phyloP scores from a whole-genome alignment of 768 basidiomycete genomes.

The Boletus tylopilopsis region DNA sequence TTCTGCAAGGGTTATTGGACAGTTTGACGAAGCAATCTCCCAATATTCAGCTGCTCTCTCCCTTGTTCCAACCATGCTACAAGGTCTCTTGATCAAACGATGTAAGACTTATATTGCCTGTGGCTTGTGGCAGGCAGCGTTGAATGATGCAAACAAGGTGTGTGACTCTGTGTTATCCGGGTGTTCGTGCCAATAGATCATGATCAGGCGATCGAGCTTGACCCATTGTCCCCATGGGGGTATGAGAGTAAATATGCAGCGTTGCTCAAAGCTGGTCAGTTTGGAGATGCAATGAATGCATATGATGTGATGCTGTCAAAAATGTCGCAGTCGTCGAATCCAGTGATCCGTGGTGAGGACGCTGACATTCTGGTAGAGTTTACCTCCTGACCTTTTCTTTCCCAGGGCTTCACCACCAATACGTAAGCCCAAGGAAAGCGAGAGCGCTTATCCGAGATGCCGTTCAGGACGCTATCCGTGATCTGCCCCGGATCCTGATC shows the following conservation, averaged over 20 bases:
- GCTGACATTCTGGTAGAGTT: not conserved
- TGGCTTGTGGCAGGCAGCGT: constrained; percentile 1
- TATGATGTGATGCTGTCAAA: constrained; percentile 1
- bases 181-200: too few relatives aligned
- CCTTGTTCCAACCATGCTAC: not conserved
- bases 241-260: constrained; percentile 3
- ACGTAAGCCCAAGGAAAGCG: not conserved
- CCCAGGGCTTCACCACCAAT: too few relatives aligned
- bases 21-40: not conserved
- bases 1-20: not conserved
- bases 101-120: not conserved
- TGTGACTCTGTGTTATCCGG: too few relatives aligned
- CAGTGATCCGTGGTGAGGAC: not conserved
- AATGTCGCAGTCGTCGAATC: not conserved
- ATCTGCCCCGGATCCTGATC: not conserved
- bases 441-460: not conserved
- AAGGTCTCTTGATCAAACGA: not conserved
- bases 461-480: not conserved
- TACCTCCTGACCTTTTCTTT: too few relatives aligned
- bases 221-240: not conserved
- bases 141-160: constrained; percentile 3
- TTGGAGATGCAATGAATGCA: not conserved
- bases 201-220: not conserved
- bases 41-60: not conserved
- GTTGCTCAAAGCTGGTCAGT: not conserved